Base-by-base conservation (phyloP, 352 stramenopile genomes). In the Phytophthora agathidicida region DNA sequence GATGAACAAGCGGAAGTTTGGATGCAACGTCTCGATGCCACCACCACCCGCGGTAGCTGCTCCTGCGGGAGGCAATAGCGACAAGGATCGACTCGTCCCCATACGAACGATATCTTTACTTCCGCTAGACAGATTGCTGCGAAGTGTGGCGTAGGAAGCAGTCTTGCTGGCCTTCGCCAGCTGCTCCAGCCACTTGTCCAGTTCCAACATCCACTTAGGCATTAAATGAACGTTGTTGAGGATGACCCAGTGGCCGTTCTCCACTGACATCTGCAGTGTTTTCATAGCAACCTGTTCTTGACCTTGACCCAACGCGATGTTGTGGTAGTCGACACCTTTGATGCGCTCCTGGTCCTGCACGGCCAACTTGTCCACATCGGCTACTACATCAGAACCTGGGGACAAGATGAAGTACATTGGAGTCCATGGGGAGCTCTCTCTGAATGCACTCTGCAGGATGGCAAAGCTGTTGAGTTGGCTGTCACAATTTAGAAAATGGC, bases 381-480 rank as follows among this genome's bases (percentile, higher is more conserved):
- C 91, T 16, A 99, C 94, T 0, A 99, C 95, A 70, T 99, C 98
- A 0, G 96, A 96, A n/a, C 95, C 96, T 3, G 96, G 94, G 35
- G 91, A 98, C 37, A 99, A 70, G 49, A 99, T 97, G 58, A 99
- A 99, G 66, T 98, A 99, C 60, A 99, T 96, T 13, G 97, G 97
- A n/a, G 96, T 98, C 62, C 75, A 95, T 11, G 96, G 89, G 16
- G 91, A 98, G 9, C 87, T 97, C 48, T 99, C 96, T 17, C 75
- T 68, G 46, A 98, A 97, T 2, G 88, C 90, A 41, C 94, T 91
- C n/a, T 98, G 80, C 19, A 99, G 72, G 20, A 99, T 89, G 17
- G 97, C 80, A 61, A 97, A 96, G 51, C 89, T 97, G 65, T 98
- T 99, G 32, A 99, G 83, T 24, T 97, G 96, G 0, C 84, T 68